phyloP scores from a whole-genome alignment of 805 yeast species.

The Candida morakotiae region DNA sequence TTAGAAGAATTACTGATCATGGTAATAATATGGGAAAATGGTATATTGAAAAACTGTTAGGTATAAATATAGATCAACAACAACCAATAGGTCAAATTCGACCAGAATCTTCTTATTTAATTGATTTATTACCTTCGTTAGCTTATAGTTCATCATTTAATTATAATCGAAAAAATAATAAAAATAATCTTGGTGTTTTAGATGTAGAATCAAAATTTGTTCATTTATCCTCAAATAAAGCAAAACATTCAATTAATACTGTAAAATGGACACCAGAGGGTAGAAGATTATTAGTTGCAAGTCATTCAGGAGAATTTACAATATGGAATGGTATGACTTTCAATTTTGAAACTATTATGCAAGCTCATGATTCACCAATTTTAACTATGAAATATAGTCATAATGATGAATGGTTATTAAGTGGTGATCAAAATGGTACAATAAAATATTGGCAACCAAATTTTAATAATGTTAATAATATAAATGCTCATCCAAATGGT shows the following conservation, averaged over 20 bases:
- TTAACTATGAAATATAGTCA: conserved; percentile 77
- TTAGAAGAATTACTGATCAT: conserved; percentile 73
- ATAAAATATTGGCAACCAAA: conserved; percentile 98
- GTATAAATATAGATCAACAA: conserved; percentile 25
- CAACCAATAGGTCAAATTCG: conserved; percentile 51
- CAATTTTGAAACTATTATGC: conserved; percentile 96
- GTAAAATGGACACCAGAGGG: conserved; percentile 98
- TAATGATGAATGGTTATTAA: conserved; percentile 88
- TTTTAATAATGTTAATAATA: conserved; percentile 88
- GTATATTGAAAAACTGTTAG: conserved; percentile 43
- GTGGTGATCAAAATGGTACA: conserved; percentile 90
- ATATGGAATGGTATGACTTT: conserved; percentile 95
- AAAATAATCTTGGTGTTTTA: conserved; percentile 42
- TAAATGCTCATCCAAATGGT: conserved; percentile 71
- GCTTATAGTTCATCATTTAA: conserved; percentile 45
- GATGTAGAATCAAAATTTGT: conserved; percentile 79
- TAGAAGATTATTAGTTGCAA: conserved; percentile 80
- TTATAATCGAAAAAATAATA: conserved; percentile 17
- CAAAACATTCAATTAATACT: conserved; percentile 83
- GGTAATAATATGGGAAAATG: conserved; percentile 72
- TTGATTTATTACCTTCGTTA: conserved; percentile 62
- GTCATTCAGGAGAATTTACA: conserved; percentile 93
- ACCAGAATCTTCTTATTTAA: conserved; percentile 65
- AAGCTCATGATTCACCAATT: conserved; percentile 93
- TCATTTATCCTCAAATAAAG: conserved; percentile 86